phyloP scores from a whole-genome alignment of 257 asterid species.

The Datura wrightii region DNA sequence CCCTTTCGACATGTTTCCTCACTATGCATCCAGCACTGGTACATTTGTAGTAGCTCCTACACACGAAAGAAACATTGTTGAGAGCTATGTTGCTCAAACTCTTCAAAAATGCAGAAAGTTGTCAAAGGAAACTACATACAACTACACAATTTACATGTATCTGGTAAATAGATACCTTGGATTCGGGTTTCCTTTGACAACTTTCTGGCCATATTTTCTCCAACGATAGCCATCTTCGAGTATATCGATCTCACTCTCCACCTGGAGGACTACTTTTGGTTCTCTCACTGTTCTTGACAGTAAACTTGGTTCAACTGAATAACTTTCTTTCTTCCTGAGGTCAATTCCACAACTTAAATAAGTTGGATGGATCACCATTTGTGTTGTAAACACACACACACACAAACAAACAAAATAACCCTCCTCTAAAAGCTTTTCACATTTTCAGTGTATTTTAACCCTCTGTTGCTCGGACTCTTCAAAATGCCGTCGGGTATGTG shows the following conservation, averaged over 20 bases:
- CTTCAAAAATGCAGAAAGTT: neutral
- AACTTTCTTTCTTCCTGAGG: conserved; percentile 64
- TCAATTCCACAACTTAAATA: neutral
- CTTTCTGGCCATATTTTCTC: conserved; percentile 93
- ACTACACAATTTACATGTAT: neutral
- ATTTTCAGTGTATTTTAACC: neutral
- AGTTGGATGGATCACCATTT: neutral
- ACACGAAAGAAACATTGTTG: neutral
- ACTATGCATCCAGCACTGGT: conserved; percentile 77
- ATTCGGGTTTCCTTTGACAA: conserved; percentile 87
- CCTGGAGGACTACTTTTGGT: conserved; percentile 71
- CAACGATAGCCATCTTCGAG: conserved; percentile 89
- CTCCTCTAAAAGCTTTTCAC: neutral
- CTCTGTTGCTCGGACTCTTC: neutral
- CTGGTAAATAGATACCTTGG: conserved; percentile 62
- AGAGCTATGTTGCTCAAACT: neutral
- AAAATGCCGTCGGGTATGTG: neutral
- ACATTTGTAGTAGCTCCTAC: conserved; percentile 93
- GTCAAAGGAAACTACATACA: neutral
- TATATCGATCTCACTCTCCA: conserved; percentile 69
- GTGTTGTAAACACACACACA: neutral
- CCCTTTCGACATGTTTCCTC: conserved; percentile 87
- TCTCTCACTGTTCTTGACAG: conserved; percentile 67
- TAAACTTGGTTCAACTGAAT: conserved; percentile 45
- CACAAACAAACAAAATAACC: neutral